Evolutionary conservation across 2,329 filamentous ascomycete genomes (phyloP).

Genomic region (Fusarium vanettenii): DNA sequence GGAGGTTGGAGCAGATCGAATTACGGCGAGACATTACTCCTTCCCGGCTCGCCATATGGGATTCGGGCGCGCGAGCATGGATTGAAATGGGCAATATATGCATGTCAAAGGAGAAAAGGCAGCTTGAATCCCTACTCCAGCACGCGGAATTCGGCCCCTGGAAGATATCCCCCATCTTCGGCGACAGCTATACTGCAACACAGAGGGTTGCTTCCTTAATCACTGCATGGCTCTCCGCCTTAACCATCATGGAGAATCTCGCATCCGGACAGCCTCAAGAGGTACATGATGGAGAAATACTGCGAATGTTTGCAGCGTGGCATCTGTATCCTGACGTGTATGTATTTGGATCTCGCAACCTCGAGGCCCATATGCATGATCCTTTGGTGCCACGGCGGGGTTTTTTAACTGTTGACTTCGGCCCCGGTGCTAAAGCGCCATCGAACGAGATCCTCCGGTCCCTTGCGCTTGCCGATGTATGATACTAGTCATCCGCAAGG

Average conservation of each 20-base stretch:
- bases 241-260: neutral
- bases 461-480: accelerated
- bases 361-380: neutral
- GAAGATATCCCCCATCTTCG: no score
- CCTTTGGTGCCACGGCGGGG: neutral
- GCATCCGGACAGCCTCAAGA: neutral
- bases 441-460: neutral
- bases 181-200: no score
- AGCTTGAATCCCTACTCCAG: neutral
- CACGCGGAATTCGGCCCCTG: no score
- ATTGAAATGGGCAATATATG: no score
- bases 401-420: neutral
- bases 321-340: neutral
- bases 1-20: no score
- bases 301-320: neutral
- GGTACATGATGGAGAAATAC: neutral
- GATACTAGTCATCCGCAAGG: neutral
- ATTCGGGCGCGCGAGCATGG: neutral
- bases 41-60: neutral
- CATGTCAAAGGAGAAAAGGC: neutral
- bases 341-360: neutral
- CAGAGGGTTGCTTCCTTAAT: no score
- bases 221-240: no score
- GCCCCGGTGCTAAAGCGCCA: neutral
- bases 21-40: neutral